Evolutionary conservation across 208 protist species (phyloP).

Genomic region (Trypanosoma platydactyli): DNA sequence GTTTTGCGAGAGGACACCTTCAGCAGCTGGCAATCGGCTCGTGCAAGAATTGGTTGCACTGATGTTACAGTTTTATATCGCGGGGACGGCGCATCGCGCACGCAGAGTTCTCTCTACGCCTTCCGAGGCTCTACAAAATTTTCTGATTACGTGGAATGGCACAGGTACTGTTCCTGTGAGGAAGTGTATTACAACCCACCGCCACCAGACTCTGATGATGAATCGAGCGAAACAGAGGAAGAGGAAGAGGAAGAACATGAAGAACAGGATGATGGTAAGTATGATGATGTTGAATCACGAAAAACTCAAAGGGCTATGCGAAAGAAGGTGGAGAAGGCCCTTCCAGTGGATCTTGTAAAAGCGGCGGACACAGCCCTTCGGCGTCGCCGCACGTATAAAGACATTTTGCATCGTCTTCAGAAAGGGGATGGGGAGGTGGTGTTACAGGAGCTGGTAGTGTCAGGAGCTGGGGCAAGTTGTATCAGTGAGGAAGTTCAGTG

Average conservation of each 20-base stretch:
- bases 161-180: constrained; percentile 46
- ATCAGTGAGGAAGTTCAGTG: constrained; percentile 61
- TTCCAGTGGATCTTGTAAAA: constrained; percentile 45
- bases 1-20: constrained; percentile 4
- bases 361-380: constrained; percentile 38
- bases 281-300: background rate
- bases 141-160: constrained; percentile 53
- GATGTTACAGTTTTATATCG: constrained; percentile 29
- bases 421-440: constrained; percentile 7
- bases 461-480: constrained; percentile 33
- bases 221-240: constrained; percentile 44
- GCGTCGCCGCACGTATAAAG: constrained; percentile 63
- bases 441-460: constrained; percentile 43
- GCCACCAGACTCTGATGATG: constrained; percentile 50
- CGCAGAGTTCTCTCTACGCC: constrained; percentile 43
- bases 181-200: constrained; percentile 53
- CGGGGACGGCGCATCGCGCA: constrained; percentile 35
- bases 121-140: constrained; percentile 71
- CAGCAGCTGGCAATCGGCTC: constrained; percentile 16
- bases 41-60: constrained; percentile 7
- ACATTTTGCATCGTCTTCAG: constrained; percentile 29
- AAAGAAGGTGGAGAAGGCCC: constrained; percentile 29
- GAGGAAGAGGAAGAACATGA: constrained; percentile 55
- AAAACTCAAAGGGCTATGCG: background rate
- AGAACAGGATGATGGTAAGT: constrained; percentile 1